These are phyloP conservation scores for Waltergamsia citrina DNA, from an alignment of 2,329 filamentous ascomycete genomes.

Conservation along the genomic window DNA sequence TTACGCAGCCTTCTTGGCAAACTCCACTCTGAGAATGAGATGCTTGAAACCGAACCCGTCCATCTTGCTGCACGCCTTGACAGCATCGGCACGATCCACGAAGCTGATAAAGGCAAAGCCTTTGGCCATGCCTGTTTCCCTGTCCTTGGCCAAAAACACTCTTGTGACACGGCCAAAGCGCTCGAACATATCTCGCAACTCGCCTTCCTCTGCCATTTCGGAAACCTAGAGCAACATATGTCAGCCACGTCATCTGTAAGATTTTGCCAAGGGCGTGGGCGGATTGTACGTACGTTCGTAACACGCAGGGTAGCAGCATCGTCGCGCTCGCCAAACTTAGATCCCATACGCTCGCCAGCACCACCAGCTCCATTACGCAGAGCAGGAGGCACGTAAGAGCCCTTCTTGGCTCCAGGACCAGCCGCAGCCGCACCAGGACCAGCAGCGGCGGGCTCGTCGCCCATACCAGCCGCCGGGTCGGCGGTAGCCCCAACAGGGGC, in stretches of 20 bases:
- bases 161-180: constrained; percentile 92
- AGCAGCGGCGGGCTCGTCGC: constrained; percentile 37
- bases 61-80: constrained; percentile 93
- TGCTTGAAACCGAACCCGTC: constrained; percentile 90
- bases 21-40: constrained; percentile 78
- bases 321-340: constrained; percentile 89
- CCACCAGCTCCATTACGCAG: constrained; percentile 63
- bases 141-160: constrained; percentile 96
- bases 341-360: constrained; percentile 72
- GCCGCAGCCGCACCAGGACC: constrained; percentile 43
- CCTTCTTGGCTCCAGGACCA: constrained; percentile 55
- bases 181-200: constrained; percentile 96
- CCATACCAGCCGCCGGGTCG: constrained; percentile 46
- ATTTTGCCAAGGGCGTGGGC: neutral
- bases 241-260: constrained; percentile 14
- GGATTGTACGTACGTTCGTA: constrained; percentile 71
- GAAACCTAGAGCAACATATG: constrained; percentile 53
- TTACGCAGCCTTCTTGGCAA: constrained; percentile 63
- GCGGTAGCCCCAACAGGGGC: constrained; percentile 64
- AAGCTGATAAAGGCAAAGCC: constrained; percentile 99
- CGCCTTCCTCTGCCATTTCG: constrained; percentile 92
- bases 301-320: constrained; percentile 93
- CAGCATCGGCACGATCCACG: constrained; percentile 79
- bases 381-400: constrained; percentile 91
- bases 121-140: constrained; percentile 93